Evolutionary conservation across 2,329 filamentous ascomycete genomes (phyloP).

Genomic region (Gremmenia infestans): DNA sequence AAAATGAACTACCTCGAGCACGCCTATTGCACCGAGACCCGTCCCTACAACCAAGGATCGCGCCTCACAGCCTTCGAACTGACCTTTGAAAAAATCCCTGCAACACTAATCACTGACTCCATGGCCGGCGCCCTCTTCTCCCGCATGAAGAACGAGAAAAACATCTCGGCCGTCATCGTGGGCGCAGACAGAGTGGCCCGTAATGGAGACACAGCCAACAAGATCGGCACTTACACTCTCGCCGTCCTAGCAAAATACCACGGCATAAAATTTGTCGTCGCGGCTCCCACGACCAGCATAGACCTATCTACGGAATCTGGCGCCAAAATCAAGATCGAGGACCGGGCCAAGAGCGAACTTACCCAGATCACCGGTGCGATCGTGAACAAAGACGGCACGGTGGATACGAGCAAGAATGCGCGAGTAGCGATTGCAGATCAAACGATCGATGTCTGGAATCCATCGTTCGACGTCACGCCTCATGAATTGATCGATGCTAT

Average conservation of each 20-base stretch:
- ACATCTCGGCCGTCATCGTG: constrained; percentile 83
- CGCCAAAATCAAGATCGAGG: constrained; percentile 80
- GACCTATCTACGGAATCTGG: constrained; percentile 78
- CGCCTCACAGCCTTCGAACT: constrained; percentile 93
- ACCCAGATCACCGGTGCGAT: constrained; percentile 78
- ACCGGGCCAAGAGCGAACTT: constrained; percentile 75
- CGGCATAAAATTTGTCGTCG: constrained; percentile 89
- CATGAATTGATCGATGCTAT: constrained; percentile 85
- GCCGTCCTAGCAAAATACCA: constrained; percentile 88
- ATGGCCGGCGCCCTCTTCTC: constrained; percentile 87
- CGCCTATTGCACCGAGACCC: constrained; percentile 93
- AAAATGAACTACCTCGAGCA: constrained; percentile 62
- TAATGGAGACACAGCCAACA: constrained; percentile 97
- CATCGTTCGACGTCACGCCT: constrained; percentile 93
- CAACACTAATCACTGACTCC: constrained; percentile 89
- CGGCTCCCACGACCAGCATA: constrained; percentile 90
- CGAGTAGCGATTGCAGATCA: constrained; percentile 74
- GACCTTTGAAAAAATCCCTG: constrained; percentile 87
- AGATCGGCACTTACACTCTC: constrained; percentile 91
- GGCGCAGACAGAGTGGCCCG: constrained; percentile 92
- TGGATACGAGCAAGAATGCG: constrained; percentile 59
- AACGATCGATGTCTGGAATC: constrained; percentile 88
- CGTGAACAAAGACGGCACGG: constrained; percentile 54
- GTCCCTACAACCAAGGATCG: constrained; percentile 96
- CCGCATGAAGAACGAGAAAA: constrained; percentile 54